Conservation (phyloP, 1,139 yeast species). For the Petasospora rhodanensis region DNA sequence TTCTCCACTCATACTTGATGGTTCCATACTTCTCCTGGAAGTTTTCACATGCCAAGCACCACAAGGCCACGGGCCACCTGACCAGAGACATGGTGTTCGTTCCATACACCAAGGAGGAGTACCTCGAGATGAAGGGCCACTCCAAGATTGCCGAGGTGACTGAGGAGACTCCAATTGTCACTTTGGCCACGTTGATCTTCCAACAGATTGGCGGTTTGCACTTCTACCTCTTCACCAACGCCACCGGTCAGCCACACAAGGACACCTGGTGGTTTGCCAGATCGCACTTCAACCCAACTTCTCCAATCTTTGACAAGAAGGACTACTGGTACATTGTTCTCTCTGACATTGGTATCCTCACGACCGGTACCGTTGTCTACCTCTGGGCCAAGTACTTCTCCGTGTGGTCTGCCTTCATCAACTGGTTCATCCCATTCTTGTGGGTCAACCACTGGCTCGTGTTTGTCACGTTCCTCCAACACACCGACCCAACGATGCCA, state of each 20-base stretch:
- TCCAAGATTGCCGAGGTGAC: slow-evolving; percentile 51
- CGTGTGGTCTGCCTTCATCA: slow-evolving; percentile 55
- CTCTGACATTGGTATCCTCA: slow-evolving; percentile 66
- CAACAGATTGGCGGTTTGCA: slow-evolving; percentile 82
- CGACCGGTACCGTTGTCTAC: slow-evolving; percentile 52
- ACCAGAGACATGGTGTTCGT: slow-evolving; percentile 80
- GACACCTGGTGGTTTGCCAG: slow-evolving; percentile 45
- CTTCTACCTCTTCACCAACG: slow-evolving; percentile 61
- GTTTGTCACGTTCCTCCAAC: slow-evolving; percentile 79
- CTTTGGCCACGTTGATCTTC: slow-evolving; percentile 49
- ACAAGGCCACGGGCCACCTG: slow-evolving; percentile 82
- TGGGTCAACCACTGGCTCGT: slow-evolving; percentile 91
- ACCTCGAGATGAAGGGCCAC: slow-evolving; percentile 34
- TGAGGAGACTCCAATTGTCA: slow-evolving; percentile 70
- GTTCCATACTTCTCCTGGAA: slow-evolving; percentile 91
- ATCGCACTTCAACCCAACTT: slow-evolving; percentile 66
- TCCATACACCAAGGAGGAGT: slow-evolving; percentile 55
- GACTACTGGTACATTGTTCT: slow-evolving; percentile 68
- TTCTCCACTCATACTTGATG: slow-evolving; percentile 68
- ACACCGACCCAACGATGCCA: slow-evolving; percentile 76
- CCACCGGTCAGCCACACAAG: slow-evolving; percentile 68
- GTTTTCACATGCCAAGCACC: slow-evolving; percentile 78
- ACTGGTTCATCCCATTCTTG: slow-evolving; percentile 75
- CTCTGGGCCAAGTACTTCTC: slow-evolving; percentile 64
- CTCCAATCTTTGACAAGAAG: slow-evolving; percentile 68